A percentile compares a stretch with the other conserved stretches of the same genome.
phyloP scores from a whole-genome alignment of 345 rosid genomes.

The Eutrema heterophyllum region DNA sequence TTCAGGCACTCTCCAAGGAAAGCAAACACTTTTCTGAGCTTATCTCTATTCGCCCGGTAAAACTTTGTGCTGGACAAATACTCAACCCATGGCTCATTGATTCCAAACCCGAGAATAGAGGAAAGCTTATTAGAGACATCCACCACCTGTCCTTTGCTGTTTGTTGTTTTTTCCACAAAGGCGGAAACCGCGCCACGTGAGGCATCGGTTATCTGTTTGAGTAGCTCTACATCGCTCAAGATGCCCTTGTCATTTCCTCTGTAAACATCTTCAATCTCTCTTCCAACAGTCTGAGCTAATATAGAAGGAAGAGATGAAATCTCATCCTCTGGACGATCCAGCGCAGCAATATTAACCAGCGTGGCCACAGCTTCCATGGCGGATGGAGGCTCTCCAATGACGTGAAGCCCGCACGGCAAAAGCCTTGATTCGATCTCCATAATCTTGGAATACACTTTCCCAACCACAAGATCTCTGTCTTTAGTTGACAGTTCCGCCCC shows the following conservation, averaged over 20 bases:
- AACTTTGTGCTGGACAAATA: slow-evolving; percentile 81
- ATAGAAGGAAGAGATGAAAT: slow-evolving; percentile 74
- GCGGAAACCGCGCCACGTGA: slow-evolving; percentile 83
- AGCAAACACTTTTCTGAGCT: slow-evolving; percentile 66
- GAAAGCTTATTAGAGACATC: slow-evolving; percentile 68
- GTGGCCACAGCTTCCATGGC: slow-evolving; percentile 98
- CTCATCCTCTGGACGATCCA: slow-evolving; percentile 82
- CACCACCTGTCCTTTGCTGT: slow-evolving; percentile 87
- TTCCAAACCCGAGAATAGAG: slow-evolving; percentile 87
- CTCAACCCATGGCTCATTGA: slow-evolving; percentile 96
- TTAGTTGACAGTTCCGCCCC: slow-evolving; percentile 60
- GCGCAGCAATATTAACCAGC: slow-evolving; percentile 86
- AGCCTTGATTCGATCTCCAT: slow-evolving; percentile 99
- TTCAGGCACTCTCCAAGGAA: slow-evolving; percentile 88
- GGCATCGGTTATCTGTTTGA: slow-evolving; percentile 86
- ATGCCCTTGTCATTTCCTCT: slow-evolving; percentile 86
- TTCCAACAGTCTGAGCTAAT: slow-evolving; percentile 74
- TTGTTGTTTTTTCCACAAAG: slow-evolving; percentile 75
- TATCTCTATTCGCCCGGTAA: slow-evolving; percentile 82
- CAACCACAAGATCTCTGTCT: slow-evolving; percentile 87
- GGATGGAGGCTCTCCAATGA: slow-evolving; percentile 97
- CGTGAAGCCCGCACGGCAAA: slow-evolving; percentile 92
- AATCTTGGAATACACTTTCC: slow-evolving; percentile 94
- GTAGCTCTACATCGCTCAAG: slow-evolving; percentile 93
- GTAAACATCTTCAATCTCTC: slow-evolving; percentile 80